Conservation (phyloP, 1,284 basidiomycete genomes). For the Ustilago curta region DNA sequence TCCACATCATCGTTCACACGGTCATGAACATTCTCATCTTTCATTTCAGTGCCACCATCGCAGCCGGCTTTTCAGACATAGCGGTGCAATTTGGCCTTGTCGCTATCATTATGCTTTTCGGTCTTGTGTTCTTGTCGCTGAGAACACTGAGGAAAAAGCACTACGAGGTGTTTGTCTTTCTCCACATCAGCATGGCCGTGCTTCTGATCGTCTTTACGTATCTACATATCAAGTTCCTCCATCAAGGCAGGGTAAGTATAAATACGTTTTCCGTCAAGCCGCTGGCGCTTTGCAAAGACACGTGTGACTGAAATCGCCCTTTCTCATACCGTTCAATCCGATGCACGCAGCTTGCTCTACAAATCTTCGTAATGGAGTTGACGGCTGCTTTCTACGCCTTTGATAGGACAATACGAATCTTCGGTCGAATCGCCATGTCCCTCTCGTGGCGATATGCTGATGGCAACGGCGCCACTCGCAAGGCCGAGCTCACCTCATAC, state of each 20-base stretch:
- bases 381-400: slow-evolving; percentile 37
- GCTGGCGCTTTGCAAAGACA: background rate
- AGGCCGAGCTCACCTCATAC: slow-evolving; percentile 14
- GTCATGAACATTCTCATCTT: slow-evolving; percentile 29
- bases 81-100: slow-evolving; percentile 64
- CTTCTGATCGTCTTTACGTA: slow-evolving; percentile 58
- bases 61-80: slow-evolving; percentile 16
- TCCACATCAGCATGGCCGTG: slow-evolving; percentile 65
- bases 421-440: slow-evolving; percentile 15
- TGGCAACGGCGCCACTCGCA: slow-evolving; percentile 22
- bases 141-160: slow-evolving; percentile 28
- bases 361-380: slow-evolving; percentile 31
- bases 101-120: slow-evolving; percentile 25
- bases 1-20: slow-evolving; percentile 59
- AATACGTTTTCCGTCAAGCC: background rate
- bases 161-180: slow-evolving; percentile 53
- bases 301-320: background rate
- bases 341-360: slow-evolving; percentile 18
- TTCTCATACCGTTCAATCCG: background rate
- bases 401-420: slow-evolving; percentile 34
- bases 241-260: slow-evolving; percentile 33
- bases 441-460: slow-evolving; percentile 29
- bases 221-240: slow-evolving; percentile 61
- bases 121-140: slow-evolving; percentile 36
- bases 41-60: slow-evolving; percentile 7